Base-by-base conservation (phyloP, 1,284 basidiomycete genomes). In the Xerocomus nothofagi region DNA sequence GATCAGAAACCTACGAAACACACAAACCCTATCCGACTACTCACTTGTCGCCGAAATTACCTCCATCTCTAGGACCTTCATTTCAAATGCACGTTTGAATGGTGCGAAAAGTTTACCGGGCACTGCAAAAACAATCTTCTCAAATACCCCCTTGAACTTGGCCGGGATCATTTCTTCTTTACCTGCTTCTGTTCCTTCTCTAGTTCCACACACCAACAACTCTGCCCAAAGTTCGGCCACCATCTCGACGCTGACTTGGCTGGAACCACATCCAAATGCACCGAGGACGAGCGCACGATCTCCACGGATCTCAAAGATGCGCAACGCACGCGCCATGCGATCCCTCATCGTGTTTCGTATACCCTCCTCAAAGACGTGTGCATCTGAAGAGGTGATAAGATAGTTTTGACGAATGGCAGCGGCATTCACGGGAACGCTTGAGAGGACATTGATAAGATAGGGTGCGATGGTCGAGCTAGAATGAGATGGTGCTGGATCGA, bases 261-360 rank as follows among this genome's bases (percentile, higher is more conserved):
- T 68, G 2, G 70, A 69, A 41, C 75, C 72, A 50, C 73, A 76
- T 27, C 79, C 78, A 50, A 80, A 79, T 10, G 72, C 71, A 33
- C 77, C 75, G 6, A 80, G 68, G 15, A 81, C 67, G 29, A 81
- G 57, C 1, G 63, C 65, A 14, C 67, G 67, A 55, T 78, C 67
- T 33, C 77, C 76, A 21, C 66, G 65, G 24, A 70, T 67, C 57
- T 77, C 71, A 50, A 81, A 80, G 31, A 77, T 62, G 10, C 72
- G 67, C 43, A 80, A 59, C 14, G 65, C 66, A 24, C 77, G 75
- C 0, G 67, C 66, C 64, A 66, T 70, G 39, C 64, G 66, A 24
- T 68, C 66, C 12, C 58, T 56, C 64, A 70, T 70, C 44, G 59
- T 68, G 47, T 49, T 53, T 20, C 73, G 71, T 47, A 78, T 71